Percentiles rank a stretch among this genome's conserved stretches.
Conservation (phyloP, 148 eudicot genomes). For the Persicaria tinctoria region DNA sequence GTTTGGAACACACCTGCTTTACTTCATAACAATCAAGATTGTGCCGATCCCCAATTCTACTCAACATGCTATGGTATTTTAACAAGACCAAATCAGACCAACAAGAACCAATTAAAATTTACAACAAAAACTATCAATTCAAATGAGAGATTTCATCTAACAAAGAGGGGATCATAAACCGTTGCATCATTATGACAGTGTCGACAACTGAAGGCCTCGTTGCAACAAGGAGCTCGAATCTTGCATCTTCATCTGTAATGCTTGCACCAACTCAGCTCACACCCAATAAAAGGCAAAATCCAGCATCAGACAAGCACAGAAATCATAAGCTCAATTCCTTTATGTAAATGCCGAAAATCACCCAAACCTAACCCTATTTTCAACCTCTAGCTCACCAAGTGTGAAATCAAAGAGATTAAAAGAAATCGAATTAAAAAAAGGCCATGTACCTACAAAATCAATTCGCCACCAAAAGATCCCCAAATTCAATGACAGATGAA, state of each 20-base stretch:
- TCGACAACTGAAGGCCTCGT: constrained; percentile 80
- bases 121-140: too few species aligned
- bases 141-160: neutral
- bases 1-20: constrained; percentile 19
- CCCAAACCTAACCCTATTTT: too few species aligned
- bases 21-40: constrained; percentile 41
- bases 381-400: too few species aligned
- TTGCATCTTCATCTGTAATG: constrained; percentile 58
- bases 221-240: constrained; percentile 96
- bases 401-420: too few species aligned
- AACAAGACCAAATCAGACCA: constrained; percentile 7
- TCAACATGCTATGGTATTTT: constrained; percentile 46
- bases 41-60: constrained; percentile 62
- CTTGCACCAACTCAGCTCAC: too few species aligned
- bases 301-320: too few species aligned
- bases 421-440: too few species aligned
- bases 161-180: constrained; percentile 26
- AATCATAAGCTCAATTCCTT: too few species aligned
- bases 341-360: neutral
- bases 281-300: too few species aligned
- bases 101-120: neutral
- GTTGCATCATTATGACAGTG: constrained; percentile 91
- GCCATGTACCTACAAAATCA: too few species aligned
- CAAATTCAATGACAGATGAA: too few species aligned
- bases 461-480: too few species aligned